These are phyloP conservation scores for Backusella australiensis DNA, from an alignment of 192 early-diverging fungal genomes.

Conservation along the genomic window DNA sequence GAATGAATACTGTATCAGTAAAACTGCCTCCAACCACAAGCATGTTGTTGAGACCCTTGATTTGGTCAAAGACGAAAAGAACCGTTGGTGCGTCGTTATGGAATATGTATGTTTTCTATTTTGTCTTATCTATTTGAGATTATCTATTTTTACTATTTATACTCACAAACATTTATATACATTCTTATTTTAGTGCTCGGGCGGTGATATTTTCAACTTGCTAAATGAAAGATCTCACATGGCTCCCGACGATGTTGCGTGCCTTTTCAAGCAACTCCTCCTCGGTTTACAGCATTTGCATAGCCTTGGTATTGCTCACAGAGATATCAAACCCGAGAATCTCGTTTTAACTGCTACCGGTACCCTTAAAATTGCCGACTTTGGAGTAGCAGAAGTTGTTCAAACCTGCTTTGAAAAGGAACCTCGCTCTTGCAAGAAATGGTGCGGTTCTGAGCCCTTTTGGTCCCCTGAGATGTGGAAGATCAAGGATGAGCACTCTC, in stretches of 20 bases:
- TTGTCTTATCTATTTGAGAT: slow-evolving; percentile 8
- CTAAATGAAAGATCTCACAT: slow-evolving; percentile 69
- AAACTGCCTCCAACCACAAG: slow-evolving; percentile 83
- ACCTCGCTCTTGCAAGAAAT: slow-evolving; percentile 76
- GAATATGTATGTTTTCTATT: slow-evolving; percentile 45
- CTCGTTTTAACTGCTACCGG: slow-evolving; percentile 75
- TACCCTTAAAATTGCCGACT: slow-evolving; percentile 95
- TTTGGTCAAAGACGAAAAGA: slow-evolving; percentile 89
- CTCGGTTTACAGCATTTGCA: slow-evolving; percentile 90
- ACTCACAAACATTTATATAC: background rate
- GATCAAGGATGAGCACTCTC: slow-evolving; percentile 57
- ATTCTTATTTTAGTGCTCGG: slow-evolving; percentile 67
- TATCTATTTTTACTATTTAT: slow-evolving; percentile 5
- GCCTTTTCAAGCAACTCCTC: slow-evolving; percentile 94
- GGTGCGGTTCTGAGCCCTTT: slow-evolving; percentile 94
- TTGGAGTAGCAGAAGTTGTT: slow-evolving; percentile 97
- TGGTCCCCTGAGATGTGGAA: slow-evolving; percentile 91
- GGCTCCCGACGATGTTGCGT: slow-evolving; percentile 78
- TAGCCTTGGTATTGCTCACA: slow-evolving; percentile 92
- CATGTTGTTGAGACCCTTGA: slow-evolving; percentile 95
- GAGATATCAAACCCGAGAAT: slow-evolving; percentile 86
- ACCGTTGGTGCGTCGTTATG: slow-evolving; percentile 83
- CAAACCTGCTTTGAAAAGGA: slow-evolving; percentile 75
- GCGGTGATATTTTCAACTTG: slow-evolving; percentile 89
- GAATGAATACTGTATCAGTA: slow-evolving; percentile 96